Evolutionary conservation across 2,329 filamentous ascomycete species (phyloP), one percentile per base, ranked within the genome.

Genomic region (Sporothrix humicola): DNA sequence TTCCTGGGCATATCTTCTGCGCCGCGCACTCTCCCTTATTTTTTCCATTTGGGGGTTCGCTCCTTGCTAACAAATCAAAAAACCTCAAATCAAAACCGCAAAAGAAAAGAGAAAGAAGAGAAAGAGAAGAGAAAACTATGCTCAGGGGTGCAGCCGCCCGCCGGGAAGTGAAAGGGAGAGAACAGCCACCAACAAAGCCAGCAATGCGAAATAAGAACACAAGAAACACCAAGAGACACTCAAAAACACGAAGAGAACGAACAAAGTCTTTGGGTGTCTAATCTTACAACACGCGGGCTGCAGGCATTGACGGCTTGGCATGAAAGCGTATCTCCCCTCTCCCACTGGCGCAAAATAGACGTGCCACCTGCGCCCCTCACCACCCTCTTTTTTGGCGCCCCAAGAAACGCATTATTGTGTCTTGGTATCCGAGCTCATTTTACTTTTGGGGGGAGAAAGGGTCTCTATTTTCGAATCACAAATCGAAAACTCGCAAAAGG

Each of bases 381-480:
- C 66, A 54, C 48, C 46, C n/a, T 23, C 66, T 37, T 37, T 37
- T 37, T 37, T 37, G 31, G 31, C 31, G 31, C 31, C 31, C 31
- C 31, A 37, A 37, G 31, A 37, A 37, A 37, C 58, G 65, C 65
- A 54, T 69, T 54, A 69, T 56, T 59, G 52, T 54, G 46, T 54
- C 26, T 68, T 68, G 46, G 65, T 68, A 68, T 68, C 23, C 50
- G 70, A 44, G 6, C 59, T 72, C 50, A 72, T 68, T 72, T 66
- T 17, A 42, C 52, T 56, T 15, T 61, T 46, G 31, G 7, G 31
- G 31, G 31, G 7, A 26, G 23, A 26, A 26, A 26, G 23, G 31
- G 31, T 37, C 31, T 37, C 31, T 37, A 6, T 37, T 37, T 7
- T 37, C 31, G 7, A 37, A 37, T 37, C 31, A 37, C 31, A 37